Evolutionary conservation across 768 basidiomycete species (phyloP).

Genomic region (Jaapia argillacea): DNA sequence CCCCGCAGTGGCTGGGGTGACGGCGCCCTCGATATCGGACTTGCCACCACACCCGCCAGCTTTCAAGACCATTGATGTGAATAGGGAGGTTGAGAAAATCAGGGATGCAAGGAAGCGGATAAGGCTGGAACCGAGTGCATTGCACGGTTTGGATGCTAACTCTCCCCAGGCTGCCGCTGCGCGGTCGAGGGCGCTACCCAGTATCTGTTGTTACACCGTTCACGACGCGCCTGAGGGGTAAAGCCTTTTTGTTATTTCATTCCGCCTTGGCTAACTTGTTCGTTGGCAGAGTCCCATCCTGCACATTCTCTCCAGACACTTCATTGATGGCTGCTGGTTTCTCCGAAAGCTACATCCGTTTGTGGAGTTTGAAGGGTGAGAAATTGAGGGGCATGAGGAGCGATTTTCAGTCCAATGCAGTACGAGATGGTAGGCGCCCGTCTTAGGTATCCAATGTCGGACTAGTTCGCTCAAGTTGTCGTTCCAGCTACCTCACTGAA

Average conservation of each 20-base stretch:
- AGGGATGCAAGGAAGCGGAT: conserved; percentile 90
- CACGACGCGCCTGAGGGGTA: conserved; percentile 95
- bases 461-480: neutral
- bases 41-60: conserved; percentile 71
- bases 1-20: conserved; percentile 39
- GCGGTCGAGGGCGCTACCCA: conserved; percentile 70
- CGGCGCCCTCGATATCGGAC: conserved; percentile 60
- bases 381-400: conserved; percentile 69
- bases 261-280: neutral
- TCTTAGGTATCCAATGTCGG: neutral
- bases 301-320: conserved; percentile 83
- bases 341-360: conserved; percentile 85
- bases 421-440: conserved; percentile 62
- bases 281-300: conserved; percentile 63
- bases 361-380: conserved; percentile 95
- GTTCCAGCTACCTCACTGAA: conserved; percentile 44
- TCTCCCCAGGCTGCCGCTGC: conserved; percentile 47
- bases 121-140: conserved; percentile 67
- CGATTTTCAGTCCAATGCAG: conserved; percentile 56
- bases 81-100: conserved; percentile 82
- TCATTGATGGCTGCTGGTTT: conserved; percentile 93
- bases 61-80: conserved; percentile 82
- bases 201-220: conserved; percentile 90
- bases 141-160: conserved; percentile 46
- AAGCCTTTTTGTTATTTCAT: neutral